phyloP scores from a whole-genome alignment of 768 basidiomycete species.

The Sutorius australiensis region DNA sequence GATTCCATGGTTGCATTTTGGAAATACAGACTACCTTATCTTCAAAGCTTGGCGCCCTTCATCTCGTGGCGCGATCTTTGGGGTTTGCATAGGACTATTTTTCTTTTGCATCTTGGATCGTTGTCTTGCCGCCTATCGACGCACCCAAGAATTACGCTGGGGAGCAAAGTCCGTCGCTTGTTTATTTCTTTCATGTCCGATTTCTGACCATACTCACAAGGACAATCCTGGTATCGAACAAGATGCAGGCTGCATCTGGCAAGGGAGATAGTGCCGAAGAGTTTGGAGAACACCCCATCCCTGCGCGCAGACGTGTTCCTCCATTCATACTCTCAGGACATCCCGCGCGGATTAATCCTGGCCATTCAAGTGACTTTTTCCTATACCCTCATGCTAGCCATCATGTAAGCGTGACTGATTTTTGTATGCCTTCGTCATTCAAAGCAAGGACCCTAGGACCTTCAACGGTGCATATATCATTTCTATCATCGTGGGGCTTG shows the following conservation, averaged over 20 bases:
- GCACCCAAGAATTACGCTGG: conserved; percentile 56
- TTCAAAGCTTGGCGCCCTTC: conserved; percentile 69
- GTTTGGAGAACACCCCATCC: neutral
- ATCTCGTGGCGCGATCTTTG: conserved; percentile 66
- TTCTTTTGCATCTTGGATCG: conserved; percentile 68
- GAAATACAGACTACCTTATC: conserved; percentile 56
- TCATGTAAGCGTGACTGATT: conserved; percentile 54
- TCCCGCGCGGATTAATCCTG: conserved; percentile 65
- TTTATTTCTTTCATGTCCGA: neutral
- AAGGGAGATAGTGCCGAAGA: conserved; percentile 2
- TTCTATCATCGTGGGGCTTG: conserved; percentile 64
- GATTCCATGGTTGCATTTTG: conserved; percentile 70
- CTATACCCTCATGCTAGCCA: conserved; percentile 75
- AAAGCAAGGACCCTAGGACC: conserved; percentile 51
- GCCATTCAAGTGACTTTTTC: conserved; percentile 57
- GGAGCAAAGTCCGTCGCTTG: conserved; percentile 43
- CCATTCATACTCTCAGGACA: conserved; percentile 70
- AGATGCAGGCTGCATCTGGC: neutral
- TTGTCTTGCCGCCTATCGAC: conserved; percentile 58
- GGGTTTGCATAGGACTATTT: conserved; percentile 70
- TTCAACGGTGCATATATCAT: conserved; percentile 79
- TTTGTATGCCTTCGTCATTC: neutral
- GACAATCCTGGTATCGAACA: neutral
- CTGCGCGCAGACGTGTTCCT: conserved; percentile 30
- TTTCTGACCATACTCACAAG: conserved; percentile 11